A percentile compares a stretch with the other conserved stretches of the same genome.
Evolutionary conservation across 805 yeast species (phyloP).

Genomic region (Wickerhamiella kazuoi): DNA sequence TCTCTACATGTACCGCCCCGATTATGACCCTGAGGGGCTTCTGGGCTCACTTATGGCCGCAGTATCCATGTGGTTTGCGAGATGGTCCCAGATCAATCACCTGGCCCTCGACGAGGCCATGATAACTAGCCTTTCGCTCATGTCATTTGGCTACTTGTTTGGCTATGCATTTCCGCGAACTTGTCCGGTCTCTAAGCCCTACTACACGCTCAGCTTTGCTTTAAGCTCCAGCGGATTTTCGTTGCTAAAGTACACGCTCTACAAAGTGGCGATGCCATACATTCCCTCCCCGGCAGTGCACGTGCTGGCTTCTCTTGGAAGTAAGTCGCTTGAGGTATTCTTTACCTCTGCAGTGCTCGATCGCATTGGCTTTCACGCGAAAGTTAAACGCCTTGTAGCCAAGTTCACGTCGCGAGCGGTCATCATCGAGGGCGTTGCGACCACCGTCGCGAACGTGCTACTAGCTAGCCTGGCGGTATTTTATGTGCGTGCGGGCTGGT

Average conservation of each 20-base stretch:
- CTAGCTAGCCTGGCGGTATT: slow-evolving; percentile 5
- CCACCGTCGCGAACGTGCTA: slow-evolving; percentile 9
- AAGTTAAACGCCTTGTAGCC: background rate
- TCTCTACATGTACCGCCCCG: slow-evolving; percentile 11
- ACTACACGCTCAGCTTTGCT: slow-evolving; percentile 23
- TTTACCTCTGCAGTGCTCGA: slow-evolving; percentile 14
- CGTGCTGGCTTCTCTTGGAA: slow-evolving; percentile 16
- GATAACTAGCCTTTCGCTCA: slow-evolving; percentile 14
- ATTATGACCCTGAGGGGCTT: slow-evolving; percentile 25
- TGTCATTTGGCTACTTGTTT: slow-evolving; percentile 16
- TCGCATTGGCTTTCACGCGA: slow-evolving; percentile 2
- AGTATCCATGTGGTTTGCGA: slow-evolving; percentile 23
- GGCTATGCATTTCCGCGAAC: slow-evolving; percentile 17
- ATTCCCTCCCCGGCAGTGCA: slow-evolving; percentile 13
- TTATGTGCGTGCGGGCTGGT: background rate
- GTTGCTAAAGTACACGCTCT: slow-evolving; percentile 17
- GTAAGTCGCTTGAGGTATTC: slow-evolving; percentile 19
- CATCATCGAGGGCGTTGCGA: slow-evolving; percentile 5
- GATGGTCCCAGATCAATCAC: slow-evolving; percentile 16
- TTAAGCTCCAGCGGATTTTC: slow-evolving; percentile 20
- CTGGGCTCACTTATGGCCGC: slow-evolving; percentile 22
- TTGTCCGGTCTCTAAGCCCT: slow-evolving; percentile 22
- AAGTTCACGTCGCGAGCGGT: slow-evolving; percentile 1
- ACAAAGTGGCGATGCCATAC: slow-evolving; percentile 13
- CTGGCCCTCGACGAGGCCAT: slow-evolving; percentile 14